phyloP scores from a whole-genome alignment of 2,329 filamentous ascomycete species.

The Colletotrichum sp. region DNA sequence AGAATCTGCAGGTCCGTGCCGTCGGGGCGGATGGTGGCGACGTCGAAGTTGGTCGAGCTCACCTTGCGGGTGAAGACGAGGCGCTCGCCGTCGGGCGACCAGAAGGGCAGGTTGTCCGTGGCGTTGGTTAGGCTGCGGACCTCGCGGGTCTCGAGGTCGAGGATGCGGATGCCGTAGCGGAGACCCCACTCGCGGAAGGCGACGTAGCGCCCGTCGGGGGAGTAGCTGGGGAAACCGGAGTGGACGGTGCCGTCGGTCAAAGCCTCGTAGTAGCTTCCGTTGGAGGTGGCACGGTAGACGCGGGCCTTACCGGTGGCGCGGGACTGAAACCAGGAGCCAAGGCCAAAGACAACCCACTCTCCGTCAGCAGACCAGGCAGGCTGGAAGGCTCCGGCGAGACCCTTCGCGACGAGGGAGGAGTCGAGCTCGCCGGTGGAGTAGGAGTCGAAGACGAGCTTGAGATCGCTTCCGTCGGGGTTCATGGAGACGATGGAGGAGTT shows the following conservation, averaged over 20 bases:
- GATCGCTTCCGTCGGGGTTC: constrained; percentile 9
- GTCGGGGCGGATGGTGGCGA: constrained; percentile 3
- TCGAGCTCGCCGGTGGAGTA: not conserved
- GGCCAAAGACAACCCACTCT: not conserved
- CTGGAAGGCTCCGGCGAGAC: constrained; percentile 5
- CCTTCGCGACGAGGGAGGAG: not conserved
- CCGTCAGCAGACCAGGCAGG: not conserved
- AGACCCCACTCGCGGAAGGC: constrained; percentile 9
- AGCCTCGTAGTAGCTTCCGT: not conserved
- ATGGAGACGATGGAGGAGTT: constrained; percentile 15
- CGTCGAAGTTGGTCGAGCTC: constrained; percentile 7
- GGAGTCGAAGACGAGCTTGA: constrained; percentile 13
- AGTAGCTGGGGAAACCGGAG: constrained; percentile 3
- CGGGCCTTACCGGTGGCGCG: not conserved
- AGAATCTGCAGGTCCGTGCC: not conserved
- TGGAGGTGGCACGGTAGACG: not conserved
- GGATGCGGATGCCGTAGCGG: constrained; percentile 1
- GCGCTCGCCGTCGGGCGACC: constrained; percentile 8
- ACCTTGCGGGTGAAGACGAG: constrained; percentile 7
- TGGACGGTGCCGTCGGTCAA: constrained; percentile 6
- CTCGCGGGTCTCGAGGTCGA: not conserved
- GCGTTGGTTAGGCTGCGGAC: not conserved
- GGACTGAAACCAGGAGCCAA: constrained; percentile 3
- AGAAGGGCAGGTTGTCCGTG: constrained; percentile 3
- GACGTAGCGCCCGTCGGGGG: not conserved